Conservation (phyloP, 2,329 filamentous ascomycete genomes). For the Colletotrichum tabaci region DNA sequence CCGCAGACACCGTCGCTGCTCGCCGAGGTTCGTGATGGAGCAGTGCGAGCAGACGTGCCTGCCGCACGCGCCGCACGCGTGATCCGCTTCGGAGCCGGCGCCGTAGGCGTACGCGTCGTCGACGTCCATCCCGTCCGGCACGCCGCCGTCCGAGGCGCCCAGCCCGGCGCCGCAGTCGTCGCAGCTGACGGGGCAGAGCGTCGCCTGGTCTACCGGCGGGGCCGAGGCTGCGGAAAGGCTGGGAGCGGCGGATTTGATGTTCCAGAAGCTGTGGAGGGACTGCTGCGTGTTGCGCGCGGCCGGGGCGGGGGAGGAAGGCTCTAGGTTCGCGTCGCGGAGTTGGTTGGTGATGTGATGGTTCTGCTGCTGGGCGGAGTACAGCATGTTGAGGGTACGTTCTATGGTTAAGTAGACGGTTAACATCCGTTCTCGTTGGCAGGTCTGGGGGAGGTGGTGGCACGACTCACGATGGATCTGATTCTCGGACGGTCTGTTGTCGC, state of each 20-base stretch:
- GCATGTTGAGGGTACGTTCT: slow-evolving; percentile 71
- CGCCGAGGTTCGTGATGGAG: slow-evolving; percentile 71
- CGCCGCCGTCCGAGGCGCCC: slow-evolving; percentile 20
- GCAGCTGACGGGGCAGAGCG: slow-evolving; percentile 57
- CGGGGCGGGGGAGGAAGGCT: slow-evolving; percentile 37
- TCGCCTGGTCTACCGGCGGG: slow-evolving; percentile 74
- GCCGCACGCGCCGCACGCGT: slow-evolving; percentile 64
- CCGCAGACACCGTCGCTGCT: slow-evolving; percentile 66
- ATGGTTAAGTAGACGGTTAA: slow-evolving; percentile 6
- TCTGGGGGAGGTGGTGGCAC: not conserved
- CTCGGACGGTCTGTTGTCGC: slow-evolving; percentile 71
- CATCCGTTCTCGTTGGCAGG: not conserved
- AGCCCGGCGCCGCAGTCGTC: slow-evolving; percentile 67
- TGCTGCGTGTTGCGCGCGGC: slow-evolving; percentile 55
- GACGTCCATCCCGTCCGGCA: slow-evolving; percentile 56
- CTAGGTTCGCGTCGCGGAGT: slow-evolving; percentile 38
- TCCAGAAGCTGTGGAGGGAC: slow-evolving; percentile 74
- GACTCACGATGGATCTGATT: slow-evolving; percentile 68
- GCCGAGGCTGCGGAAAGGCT: slow-evolving; percentile 47
- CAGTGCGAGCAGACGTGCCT: slow-evolving; percentile 73
- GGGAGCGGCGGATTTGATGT: slow-evolving; percentile 60
- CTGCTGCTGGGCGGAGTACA: slow-evolving; percentile 69
- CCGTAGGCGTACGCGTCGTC: slow-evolving; percentile 49
- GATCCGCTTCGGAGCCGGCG: slow-evolving; percentile 45
- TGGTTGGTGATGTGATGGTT: slow-evolving; percentile 41